Percentiles rank a stretch among this genome's conserved stretches.
These are phyloP conservation scores for Plasmodium gallinaceum DNA, from an alignment of 169 alveolate species.

Conservation along the genomic window DNA sequence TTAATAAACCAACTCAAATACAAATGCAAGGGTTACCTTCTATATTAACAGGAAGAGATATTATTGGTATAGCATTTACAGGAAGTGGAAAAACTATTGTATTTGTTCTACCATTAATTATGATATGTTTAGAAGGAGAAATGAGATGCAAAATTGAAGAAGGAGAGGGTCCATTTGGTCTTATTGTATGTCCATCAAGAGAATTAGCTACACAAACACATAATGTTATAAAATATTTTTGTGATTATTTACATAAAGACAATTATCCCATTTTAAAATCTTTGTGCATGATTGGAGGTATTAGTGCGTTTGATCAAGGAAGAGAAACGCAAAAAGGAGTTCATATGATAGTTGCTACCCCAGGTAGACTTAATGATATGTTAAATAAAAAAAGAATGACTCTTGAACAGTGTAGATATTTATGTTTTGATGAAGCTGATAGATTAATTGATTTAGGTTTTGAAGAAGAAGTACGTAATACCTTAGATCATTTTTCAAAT, in stretches of 20 bases:
- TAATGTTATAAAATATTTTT: slow-evolving; percentile 86
- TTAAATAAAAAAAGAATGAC: slow-evolving; percentile 91
- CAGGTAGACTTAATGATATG: slow-evolving; percentile 97
- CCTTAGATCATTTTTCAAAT: slow-evolving; percentile 92
- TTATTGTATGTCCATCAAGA: slow-evolving; percentile 94
- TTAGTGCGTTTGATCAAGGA: slow-evolving; percentile 84
- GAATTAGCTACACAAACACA: slow-evolving; percentile 95
- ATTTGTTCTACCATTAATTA: slow-evolving; percentile 92
- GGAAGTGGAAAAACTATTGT: slow-evolving; percentile 95
- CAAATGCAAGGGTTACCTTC: slow-evolving; percentile 95
- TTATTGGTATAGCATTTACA: slow-evolving; percentile 95
- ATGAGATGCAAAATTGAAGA: slow-evolving; percentile 81
- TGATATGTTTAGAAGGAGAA: slow-evolving; percentile 92
- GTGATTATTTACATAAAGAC: slow-evolving; percentile 80
- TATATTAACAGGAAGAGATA: slow-evolving; percentile 91
- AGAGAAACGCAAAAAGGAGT: slow-evolving; percentile 88
- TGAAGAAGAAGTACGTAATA: slow-evolving; percentile 95
- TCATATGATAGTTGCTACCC: slow-evolving; percentile 97
- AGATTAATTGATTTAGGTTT: slow-evolving; percentile 96
- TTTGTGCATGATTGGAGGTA: slow-evolving; percentile 90
- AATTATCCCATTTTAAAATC: slow-evolving; percentile 84
- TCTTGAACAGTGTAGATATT: slow-evolving; percentile 91
- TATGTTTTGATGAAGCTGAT: slow-evolving; percentile 99
- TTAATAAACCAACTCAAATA: slow-evolving; percentile 93
- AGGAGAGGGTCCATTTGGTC: slow-evolving; percentile 94